A percentile compares a stretch with the other conserved stretches of the same genome.
Evolutionary conservation across 2,329 filamentous ascomycete genomes (phyloP).

Genomic region (Blastomyces parvus): DNA sequence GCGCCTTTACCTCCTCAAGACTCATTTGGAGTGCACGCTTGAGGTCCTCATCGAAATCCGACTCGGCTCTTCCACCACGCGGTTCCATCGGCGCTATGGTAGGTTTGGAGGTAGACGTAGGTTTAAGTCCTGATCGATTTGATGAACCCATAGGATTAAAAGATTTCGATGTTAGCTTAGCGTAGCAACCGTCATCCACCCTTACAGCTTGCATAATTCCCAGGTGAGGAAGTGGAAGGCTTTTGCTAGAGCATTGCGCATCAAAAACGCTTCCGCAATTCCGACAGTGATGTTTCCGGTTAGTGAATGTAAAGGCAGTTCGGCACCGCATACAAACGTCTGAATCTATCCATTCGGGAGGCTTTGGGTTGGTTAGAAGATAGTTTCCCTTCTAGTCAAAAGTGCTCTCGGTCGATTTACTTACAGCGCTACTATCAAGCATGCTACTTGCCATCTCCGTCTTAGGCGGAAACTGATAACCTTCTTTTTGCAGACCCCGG

Average conservation of each 20-base stretch:
- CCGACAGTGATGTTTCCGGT: constrained; percentile 94
- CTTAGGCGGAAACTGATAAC: constrained; percentile 80
- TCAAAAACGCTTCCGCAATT: constrained; percentile 98
- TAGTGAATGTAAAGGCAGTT: constrained; percentile 92
- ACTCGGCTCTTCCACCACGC: constrained; percentile 75
- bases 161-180: constrained; percentile 69
- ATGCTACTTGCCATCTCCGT: constrained; percentile 87
- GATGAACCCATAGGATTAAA: constrained; percentile 35
- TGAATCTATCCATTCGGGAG: constrained; percentile 94
- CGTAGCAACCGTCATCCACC: constrained; percentile 92
- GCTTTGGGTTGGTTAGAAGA: constrained; percentile 42
- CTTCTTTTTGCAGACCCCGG: constrained; percentile 68
- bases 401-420: constrained; percentile 27
- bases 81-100: constrained; percentile 74
- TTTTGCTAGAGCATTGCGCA: constrained; percentile 85
- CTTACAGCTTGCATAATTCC: constrained; percentile 85
- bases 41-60: constrained; percentile 88
- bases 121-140: constrained; percentile 34
- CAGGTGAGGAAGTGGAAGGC: constrained; percentile 76
- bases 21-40: constrained; percentile 95
- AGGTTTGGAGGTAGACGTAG: constrained; percentile 52
- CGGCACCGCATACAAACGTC: constrained; percentile 98
- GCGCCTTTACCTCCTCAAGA: constrained; percentile 77
- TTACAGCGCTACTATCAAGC: constrained; percentile 90
- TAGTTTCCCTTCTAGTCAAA: constrained; percentile 5